Evolutionary conservation across 2,329 filamentous ascomycete species (phyloP), one percentile per base, ranked within the genome.

Genomic region (Monilinia fructigena): DNA sequence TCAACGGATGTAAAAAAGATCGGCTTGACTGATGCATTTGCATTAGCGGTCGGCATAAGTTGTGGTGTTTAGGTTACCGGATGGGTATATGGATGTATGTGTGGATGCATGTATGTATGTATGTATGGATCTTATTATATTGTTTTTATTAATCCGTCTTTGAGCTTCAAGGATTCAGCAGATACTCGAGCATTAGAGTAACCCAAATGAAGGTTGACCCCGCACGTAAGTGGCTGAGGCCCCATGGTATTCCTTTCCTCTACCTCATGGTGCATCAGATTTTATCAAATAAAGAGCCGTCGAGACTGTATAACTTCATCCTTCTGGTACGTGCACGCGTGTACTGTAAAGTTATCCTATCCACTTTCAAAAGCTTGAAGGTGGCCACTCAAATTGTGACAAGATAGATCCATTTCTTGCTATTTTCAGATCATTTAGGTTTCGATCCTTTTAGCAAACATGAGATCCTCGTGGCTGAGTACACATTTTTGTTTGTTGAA

Each of bases 11-110:
- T 26, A 38, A 56, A 38, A 56, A 56, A 48, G 61, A 64, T 64
- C 61, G 52, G 20, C 61, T 64, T 56, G 52, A 52, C 52, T 56
- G 61, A 42, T 58, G 58, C 54, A 64, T 64, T 42, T 64, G 61
- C 61, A 55, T 58, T 64, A 64, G 61, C 61, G 52, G 45, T 40
- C 52, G 53, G 52, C 61, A 58, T 48, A 56, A 58, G 61, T 47
- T 38, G 45, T 35, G 42, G 40, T 47, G 38, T 7, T 35, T 8
- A 7, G 6, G 31, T 35, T 35, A 8, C 31, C 31, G 31, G 5
- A 35, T 35, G 31, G 31, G 31, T 35, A 35, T 35, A 35, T 35
- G 31, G 4, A 35, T 35, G 31, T 28, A 23, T 23, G 23, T 23
- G 23, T 23, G 23, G 23, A 31, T 4, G 31, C 4, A 31, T 31